phyloP scores from a whole-genome alignment of 2,329 filamentous ascomycete genomes.

The Pseudogymnoascus sp. region DNA sequence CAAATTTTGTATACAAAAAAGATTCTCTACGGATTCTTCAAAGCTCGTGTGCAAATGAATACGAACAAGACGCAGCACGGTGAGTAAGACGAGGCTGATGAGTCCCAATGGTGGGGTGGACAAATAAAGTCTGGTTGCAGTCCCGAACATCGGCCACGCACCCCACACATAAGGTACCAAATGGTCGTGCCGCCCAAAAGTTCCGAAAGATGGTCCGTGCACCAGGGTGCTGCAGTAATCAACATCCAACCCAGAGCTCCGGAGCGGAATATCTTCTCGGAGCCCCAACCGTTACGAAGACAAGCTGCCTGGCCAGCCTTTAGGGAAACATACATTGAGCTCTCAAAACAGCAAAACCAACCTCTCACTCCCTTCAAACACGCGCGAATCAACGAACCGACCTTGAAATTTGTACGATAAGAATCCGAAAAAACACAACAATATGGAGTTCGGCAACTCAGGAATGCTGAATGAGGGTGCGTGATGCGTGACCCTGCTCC shows the following conservation, averaged over 20 bases:
- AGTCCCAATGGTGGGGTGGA: not conserved
- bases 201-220: not conserved
- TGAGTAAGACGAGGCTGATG: constrained; percentile 9
- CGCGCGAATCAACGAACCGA: not conserved
- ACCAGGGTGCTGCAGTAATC: not conserved
- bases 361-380: not conserved
- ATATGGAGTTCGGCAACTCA: constrained; percentile 56
- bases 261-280: not conserved
- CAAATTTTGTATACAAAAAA: not conserved
- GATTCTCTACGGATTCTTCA: not conserved
- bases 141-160: constrained; percentile 4
- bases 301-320: constrained; percentile 6
- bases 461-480: constrained; percentile 58
- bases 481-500: constrained; percentile 17
- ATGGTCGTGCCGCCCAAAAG: not conserved
- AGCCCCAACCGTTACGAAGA: constrained; percentile 9
- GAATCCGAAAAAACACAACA: constrained; percentile 14
- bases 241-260: not conserved
- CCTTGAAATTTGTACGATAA: constrained; percentile 1
- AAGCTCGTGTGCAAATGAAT: not conserved
- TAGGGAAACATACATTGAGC: constrained; percentile 5
- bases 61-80: not conserved
- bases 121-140: constrained; percentile 4
- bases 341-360: constrained; percentile 1
- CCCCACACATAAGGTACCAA: not conserved